A percentile compares a stretch with the other conserved stretches of the same genome.
phyloP scores from a whole-genome alignment of 1,284 basidiomycete genomes.

The Puccinia coronata region DNA sequence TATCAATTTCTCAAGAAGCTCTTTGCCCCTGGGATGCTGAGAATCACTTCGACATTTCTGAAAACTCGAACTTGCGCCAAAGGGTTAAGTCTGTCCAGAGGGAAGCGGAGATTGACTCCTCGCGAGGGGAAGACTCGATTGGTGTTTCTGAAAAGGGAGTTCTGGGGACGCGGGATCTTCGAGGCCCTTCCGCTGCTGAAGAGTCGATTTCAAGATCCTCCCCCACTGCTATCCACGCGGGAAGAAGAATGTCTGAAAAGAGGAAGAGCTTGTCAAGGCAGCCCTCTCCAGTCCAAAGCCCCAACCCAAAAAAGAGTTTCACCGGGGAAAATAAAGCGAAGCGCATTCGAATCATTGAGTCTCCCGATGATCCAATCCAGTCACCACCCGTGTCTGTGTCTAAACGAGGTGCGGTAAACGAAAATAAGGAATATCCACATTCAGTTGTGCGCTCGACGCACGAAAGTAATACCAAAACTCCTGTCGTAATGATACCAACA shows the following conservation, averaged over 20 bases:
- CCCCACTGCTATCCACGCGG: not conserved
- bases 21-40: constrained; percentile 31
- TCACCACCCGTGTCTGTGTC: not conserved
- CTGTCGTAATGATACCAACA: not conserved
- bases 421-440: not conserved
- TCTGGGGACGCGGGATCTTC: not conserved
- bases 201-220: not conserved
- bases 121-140: constrained; percentile 6
- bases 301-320: not conserved
- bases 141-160: not conserved
- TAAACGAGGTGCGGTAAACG: not conserved
- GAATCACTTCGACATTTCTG: not conserved
- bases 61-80: not conserved
- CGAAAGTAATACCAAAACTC: not conserved
- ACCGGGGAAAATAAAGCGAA: not conserved
- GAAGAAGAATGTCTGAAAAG: not conserved
- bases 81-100: constrained; percentile 32
- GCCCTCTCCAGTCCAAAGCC: not conserved
- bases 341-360: constrained; percentile 15
- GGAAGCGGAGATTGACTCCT: constrained; percentile 17
- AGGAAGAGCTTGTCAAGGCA: not conserved
- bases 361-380: constrained; percentile 6
- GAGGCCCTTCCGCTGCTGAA: not conserved
- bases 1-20: constrained; percentile 32
- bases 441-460: not conserved